A percentile compares a stretch with the other conserved stretches of the same genome.
These are phyloP conservation scores for Ruellia speciosa DNA, from an alignment of 305 asterid genomes.

Conservation along the genomic window DNA sequence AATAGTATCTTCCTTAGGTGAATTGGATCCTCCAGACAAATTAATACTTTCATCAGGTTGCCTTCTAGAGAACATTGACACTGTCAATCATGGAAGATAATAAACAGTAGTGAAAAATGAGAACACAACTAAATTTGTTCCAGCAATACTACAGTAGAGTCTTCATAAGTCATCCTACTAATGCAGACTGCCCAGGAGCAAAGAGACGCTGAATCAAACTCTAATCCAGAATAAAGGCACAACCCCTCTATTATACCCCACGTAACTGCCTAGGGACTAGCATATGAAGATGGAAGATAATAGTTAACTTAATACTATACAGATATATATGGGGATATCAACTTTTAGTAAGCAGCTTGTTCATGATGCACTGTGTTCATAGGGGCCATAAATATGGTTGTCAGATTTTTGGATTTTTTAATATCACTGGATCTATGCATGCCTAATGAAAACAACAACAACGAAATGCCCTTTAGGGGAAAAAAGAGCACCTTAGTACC, in stretches of 20 bases:
- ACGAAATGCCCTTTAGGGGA: no score
- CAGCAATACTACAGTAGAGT: neutral
- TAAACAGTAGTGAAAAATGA: constrained; percentile 16
- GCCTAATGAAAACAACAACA: no score
- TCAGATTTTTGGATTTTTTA: no score
- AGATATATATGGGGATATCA: neutral
- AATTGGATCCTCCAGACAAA: constrained; percentile 32
- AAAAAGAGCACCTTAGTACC: no score
- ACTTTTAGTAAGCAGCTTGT: no score
- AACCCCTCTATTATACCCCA: neutral
- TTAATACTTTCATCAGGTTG: constrained; percentile 39
- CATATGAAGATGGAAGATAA: neutral
- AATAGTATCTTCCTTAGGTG: constrained; percentile 28
- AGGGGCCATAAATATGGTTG: no score
- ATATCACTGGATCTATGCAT: no score
- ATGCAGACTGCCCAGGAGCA: constrained; percentile 9
- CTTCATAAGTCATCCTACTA: neutral
- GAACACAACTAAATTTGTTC: neutral
- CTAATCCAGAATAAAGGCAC: constrained; percentile 5
- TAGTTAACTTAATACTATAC: neutral
- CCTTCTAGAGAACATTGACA: constrained; percentile 62
- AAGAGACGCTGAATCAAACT: neutral
- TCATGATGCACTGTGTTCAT: no score
- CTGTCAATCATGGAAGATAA: constrained; percentile 31
- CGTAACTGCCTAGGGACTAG: neutral